Evolutionary conservation across 2,329 filamentous ascomycete genomes (phyloP), one percentile per base, ranked within the genome.

Genomic region (Camillea tinctor): DNA sequence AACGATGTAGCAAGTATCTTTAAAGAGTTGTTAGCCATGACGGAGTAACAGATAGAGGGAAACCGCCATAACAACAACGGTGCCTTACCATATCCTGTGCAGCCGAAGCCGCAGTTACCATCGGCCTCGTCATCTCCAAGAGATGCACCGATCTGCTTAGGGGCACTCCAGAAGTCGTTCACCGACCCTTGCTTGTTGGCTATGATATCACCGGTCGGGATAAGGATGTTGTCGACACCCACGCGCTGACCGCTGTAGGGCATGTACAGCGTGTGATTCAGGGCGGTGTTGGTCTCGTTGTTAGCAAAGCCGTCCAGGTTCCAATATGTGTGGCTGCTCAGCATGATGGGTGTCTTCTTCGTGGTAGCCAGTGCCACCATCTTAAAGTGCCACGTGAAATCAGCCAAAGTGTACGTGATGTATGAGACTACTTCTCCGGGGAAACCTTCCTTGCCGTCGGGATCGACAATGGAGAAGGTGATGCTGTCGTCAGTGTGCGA

Each of bases 291-390:
- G 1, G 88, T 90, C 72, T 89, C 81, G 60, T 88, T 85, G 76
- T 93, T 92, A 69, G 88, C 82, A 69, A 90, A 94, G 36, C 88
- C 91, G 69, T 93, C 90, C 51, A 94, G 80, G 73, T 93, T 93
- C 91, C 90, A 94, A 81, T 94, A 94, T 7, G 84, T 85, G 79
- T 91, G 81, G 66, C 79, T 83, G 71, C 84, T 90, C 60, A 94
- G 81, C 90, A 94, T 93, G 73, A 94, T 92, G 54, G 91, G 91
- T 5, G 91, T 93, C 77, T 87, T 88, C 77, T 90, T 86, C 26
- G 88, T 91, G 8, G 88, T 87, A 2, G 90, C 80, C 58, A 89
- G 74, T 49, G 90, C 90, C 15, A 87, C 77, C 81, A 93, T 92
- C 75, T 85, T 88, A 68, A 92, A 81, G 70, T 90, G 82, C 89